Conservation (phyloP, 108 stramenopile genomes). For the Skeletonema menzelii region DNA sequence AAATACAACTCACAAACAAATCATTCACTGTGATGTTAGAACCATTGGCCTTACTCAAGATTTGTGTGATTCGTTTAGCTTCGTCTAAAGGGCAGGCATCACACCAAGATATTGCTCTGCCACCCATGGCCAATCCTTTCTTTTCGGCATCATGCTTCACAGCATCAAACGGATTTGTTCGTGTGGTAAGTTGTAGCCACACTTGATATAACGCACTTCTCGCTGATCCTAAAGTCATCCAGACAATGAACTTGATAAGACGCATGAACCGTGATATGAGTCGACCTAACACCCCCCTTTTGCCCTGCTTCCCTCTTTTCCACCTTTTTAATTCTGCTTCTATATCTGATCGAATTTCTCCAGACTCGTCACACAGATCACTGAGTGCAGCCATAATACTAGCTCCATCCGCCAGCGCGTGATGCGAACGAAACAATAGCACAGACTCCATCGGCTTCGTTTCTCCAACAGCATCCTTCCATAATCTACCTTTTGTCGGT, state of each 20-base stretch:
- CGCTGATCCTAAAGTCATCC: constrained; percentile 56
- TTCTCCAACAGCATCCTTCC: constrained; percentile 18
- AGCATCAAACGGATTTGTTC: constrained; percentile 58
- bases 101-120: constrained; percentile 72
- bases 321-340: constrained; percentile 39
- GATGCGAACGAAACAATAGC: constrained; percentile 80
- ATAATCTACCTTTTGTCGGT: constrained; percentile 7
- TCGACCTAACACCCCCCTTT: constrained; percentile 29
- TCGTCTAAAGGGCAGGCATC: constrained; percentile 73
- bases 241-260: constrained; percentile 52
- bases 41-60: constrained; percentile 21
- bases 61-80: constrained; percentile 61
- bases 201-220: constrained; percentile 59
- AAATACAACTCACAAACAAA: constrained; percentile 75
- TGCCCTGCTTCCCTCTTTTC: constrained; percentile 25
- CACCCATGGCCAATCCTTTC: constrained; percentile 19
- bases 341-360: constrained; percentile 58
- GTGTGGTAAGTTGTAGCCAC: constrained; percentile 44
- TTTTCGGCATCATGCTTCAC: constrained; percentile 31
- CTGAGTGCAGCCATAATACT: constrained; percentile 65
- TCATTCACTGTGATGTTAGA: constrained; percentile 78
- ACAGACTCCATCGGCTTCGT: constrained; percentile 59
- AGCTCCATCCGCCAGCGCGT: constrained; percentile 85
- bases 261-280: constrained; percentile 26
- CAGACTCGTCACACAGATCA: constrained; percentile 81